Evolutionary conservation across 73 alveolate species (phyloP).

Genomic region (Halteria grandinella): DNA sequence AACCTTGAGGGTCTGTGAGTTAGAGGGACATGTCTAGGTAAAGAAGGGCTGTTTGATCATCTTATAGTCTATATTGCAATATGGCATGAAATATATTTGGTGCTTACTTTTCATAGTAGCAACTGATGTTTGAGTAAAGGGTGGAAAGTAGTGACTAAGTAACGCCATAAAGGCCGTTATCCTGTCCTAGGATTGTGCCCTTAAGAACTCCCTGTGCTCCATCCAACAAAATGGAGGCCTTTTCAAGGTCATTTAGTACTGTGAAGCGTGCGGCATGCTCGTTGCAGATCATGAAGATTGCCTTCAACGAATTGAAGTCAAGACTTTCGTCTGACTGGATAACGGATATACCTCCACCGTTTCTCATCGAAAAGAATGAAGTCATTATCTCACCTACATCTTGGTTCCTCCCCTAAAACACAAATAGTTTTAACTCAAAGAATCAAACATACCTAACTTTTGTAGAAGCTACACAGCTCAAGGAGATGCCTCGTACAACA

Average conservation of each 20-base stretch:
- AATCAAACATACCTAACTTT: neutral
- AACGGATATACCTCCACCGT: neutral
- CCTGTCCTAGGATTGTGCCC: slow-evolving; percentile 34
- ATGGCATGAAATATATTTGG: neutral
- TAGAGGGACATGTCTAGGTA: slow-evolving; percentile 18
- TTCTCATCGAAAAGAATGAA: neutral
- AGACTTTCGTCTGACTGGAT: neutral
- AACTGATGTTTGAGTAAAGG: slow-evolving; percentile 27
- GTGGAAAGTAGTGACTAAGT: no score
- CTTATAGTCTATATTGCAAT: slow-evolving; percentile 33
- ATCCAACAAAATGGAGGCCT: slow-evolving; percentile 23
- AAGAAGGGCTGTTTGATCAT: slow-evolving; percentile 36
- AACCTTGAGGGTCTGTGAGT: neutral
- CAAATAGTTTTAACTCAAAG: no score
- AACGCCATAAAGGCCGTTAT: slow-evolving; percentile 16
- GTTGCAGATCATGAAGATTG: slow-evolving; percentile 23
- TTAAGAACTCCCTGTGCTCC: slow-evolving; percentile 32
- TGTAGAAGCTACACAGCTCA: slow-evolving; percentile 15
- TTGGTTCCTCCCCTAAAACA: neutral
- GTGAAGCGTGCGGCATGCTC: slow-evolving; percentile 32
- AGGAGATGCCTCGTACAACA: slow-evolving; percentile 13
- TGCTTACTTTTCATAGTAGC: slow-evolving; percentile 43
- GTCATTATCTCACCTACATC: slow-evolving; percentile 29
- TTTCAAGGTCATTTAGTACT: slow-evolving; percentile 26
- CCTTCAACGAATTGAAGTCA: neutral